Evolutionary conservation across 352 stramenopile genomes (phyloP).

Genomic region (Hyaloperonospora arabidopsidis): DNA sequence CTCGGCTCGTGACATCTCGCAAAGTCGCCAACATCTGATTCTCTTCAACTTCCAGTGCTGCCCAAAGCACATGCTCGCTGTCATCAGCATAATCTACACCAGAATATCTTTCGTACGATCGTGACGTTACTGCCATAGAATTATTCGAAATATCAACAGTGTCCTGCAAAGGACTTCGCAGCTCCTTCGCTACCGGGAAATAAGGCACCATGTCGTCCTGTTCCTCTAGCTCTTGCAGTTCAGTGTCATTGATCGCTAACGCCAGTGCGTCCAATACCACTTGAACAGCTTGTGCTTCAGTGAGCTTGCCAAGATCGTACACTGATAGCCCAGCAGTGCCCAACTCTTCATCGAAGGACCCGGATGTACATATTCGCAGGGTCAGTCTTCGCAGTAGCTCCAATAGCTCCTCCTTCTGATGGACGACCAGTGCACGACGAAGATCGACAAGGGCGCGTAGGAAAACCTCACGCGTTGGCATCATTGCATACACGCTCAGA

Average conservation of each 20-base stretch:
- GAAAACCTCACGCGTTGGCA: constrained; percentile 71
- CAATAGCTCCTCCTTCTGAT: constrained; percentile 35
- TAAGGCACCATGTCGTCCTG: constrained; percentile 55
- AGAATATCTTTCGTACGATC: constrained; percentile 13
- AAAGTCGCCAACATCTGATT: constrained; percentile 64
- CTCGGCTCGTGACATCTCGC: constrained; percentile 35
- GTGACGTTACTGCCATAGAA: constrained; percentile 12
- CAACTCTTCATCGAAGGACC: constrained; percentile 63
- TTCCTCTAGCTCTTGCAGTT: constrained; percentile 69
- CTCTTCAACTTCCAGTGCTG: constrained; percentile 75
- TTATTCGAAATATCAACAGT: constrained; percentile 6
- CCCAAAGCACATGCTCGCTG: constrained; percentile 51
- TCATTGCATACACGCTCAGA: constrained; percentile 57
- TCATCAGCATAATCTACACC: constrained; percentile 34
- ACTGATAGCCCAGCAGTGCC: constrained; percentile 40
- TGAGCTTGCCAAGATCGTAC: constrained; percentile 47
- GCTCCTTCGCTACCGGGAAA: constrained; percentile 56
- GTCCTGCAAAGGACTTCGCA: constrained; percentile 20
- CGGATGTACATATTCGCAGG: constrained; percentile 65
- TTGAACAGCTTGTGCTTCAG: constrained; percentile 47
- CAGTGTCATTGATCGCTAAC: constrained; percentile 55
- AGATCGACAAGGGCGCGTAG: constrained; percentile 65
- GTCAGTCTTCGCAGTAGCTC: constrained; percentile 44
- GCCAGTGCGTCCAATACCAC: constrained; percentile 51
- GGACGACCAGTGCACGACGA: constrained; percentile 49